phyloP scores from a whole-genome alignment of 2,329 filamentous ascomycete species.

The Cladosporium sp. region DNA sequence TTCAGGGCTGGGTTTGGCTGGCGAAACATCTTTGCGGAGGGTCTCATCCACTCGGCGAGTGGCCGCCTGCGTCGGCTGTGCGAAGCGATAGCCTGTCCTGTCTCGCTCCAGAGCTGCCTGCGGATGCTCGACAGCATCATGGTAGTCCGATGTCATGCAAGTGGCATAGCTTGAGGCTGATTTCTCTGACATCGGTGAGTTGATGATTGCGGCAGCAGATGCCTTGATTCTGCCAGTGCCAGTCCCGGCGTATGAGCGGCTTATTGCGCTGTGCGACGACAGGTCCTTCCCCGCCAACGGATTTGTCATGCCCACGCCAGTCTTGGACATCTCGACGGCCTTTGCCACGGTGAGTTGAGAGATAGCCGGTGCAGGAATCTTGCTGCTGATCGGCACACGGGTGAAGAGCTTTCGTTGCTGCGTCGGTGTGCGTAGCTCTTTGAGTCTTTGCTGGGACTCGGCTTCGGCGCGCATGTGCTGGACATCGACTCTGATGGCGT shows the following conservation, averaged over 20 bases:
- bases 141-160: neutral
- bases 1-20: conserved; percentile 9
- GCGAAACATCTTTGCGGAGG: conserved; percentile 25
- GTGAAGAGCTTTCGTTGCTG: neutral
- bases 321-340: neutral
- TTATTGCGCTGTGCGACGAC: neutral
- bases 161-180: neutral
- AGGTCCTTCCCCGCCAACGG: neutral
- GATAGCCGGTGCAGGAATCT: neutral
- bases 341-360: neutral
- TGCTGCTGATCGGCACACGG: neutral
- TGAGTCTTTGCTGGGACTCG: neutral
- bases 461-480: conserved; percentile 7
- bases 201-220: neutral
- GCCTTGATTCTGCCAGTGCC: neutral
- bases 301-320: neutral
- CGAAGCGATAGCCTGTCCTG: conserved; percentile 28
- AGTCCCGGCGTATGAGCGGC: neutral
- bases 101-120: neutral
- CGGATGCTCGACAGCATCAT: conserved; percentile 12
- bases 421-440: no score
- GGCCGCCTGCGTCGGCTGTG: conserved; percentile 34
- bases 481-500: conserved; percentile 26
- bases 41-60: conserved; percentile 29
- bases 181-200: neutral